phyloP scores from a whole-genome alignment of 257 asterid genomes.

The Plantago elongata region DNA sequence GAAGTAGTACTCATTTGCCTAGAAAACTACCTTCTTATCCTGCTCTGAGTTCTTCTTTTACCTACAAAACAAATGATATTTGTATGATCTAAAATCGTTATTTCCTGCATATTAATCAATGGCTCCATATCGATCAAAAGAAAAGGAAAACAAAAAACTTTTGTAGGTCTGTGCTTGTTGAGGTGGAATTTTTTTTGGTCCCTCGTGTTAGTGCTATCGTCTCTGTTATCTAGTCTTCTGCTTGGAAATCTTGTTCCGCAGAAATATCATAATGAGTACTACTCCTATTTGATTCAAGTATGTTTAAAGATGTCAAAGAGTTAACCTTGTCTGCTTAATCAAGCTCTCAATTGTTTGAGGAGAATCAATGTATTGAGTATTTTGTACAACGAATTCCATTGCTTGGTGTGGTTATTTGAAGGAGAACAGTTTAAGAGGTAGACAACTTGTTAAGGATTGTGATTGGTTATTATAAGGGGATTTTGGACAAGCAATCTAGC shows the following conservation, averaged over 20 bases:
- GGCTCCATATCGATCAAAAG: too few relatives aligned
- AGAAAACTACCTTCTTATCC: conserved; percentile 60
- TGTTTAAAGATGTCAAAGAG: conserved; percentile 14
- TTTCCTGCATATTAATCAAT: background rate
- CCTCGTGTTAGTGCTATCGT: conserved; percentile 19
- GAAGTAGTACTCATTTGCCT: conserved; percentile 46
- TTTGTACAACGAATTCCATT: conserved; percentile 8
- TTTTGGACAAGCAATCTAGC: conserved; percentile 18
- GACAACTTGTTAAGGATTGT: conserved; percentile 11
- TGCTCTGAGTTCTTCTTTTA: conserved; percentile 45
- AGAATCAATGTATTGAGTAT: conserved; percentile 1
- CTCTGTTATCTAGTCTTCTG: conserved; percentile 22
- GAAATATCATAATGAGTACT: conserved; percentile 4
- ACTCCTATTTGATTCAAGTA: too few relatives aligned
- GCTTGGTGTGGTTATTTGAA: conserved; percentile 13
- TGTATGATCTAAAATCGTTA: background rate
- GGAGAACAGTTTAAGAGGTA: conserved; percentile 19
- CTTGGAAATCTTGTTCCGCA: conserved; percentile 25
- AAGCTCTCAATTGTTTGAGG: conserved; percentile 26
- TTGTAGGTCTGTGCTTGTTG: conserved; percentile 29
- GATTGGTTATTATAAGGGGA: conserved; percentile 16
- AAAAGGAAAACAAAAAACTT: conserved; percentile 12
- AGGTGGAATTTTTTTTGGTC: conserved; percentile 13
- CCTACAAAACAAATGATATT: conserved; percentile 34
- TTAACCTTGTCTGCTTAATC: conserved; percentile 48